Conservation (phyloP, 139 green algal species). For the Mesotaenium endlicherianum region DNA sequence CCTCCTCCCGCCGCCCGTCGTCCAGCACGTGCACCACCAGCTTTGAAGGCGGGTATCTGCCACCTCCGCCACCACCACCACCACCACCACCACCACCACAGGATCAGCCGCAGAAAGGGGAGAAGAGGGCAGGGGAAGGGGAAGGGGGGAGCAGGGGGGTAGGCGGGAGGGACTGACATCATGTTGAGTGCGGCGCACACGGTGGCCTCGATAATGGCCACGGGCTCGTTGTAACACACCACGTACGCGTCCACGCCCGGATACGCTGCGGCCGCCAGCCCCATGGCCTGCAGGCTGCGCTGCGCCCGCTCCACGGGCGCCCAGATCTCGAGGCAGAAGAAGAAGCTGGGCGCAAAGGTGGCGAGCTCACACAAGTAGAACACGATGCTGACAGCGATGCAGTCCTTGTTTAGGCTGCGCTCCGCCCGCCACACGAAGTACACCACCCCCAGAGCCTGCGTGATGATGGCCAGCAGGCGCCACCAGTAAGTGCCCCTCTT, state of each 20-base stretch:
- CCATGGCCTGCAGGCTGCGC: not conserved
- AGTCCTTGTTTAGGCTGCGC: conserved; percentile 1
- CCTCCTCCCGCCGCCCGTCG: conserved; percentile 6
- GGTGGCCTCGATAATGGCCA: conserved; percentile 29
- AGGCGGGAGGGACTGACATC: not conserved
- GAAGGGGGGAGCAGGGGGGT: too few species aligned
- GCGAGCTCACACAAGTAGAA: conserved; percentile 40
- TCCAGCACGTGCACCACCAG: conserved; percentile 25
- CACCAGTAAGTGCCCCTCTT: not conserved
- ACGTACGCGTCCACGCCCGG: conserved; percentile 34
- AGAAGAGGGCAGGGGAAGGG: too few species aligned
- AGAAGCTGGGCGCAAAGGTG: conserved; percentile 17
- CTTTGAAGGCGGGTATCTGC: not conserved
- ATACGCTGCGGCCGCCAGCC: not conserved
- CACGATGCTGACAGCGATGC: not conserved
- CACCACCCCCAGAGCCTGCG: conserved; percentile 19
- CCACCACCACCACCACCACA: too few species aligned
- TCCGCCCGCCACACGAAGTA: conserved; percentile 39
- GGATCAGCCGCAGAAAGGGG: too few species aligned
- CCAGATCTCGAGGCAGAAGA: conserved; percentile 38
- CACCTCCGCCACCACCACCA: too few species aligned
- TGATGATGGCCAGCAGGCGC: not conserved
- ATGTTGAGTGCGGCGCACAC: conserved; percentile 31
- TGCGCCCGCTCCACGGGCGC: not conserved
- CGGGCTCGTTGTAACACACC: conserved; percentile 21